These are phyloP conservation scores for Heterobasidion occidentale DNA, from an alignment of 1,284 basidiomycete genomes.

Conservation along the genomic window DNA sequence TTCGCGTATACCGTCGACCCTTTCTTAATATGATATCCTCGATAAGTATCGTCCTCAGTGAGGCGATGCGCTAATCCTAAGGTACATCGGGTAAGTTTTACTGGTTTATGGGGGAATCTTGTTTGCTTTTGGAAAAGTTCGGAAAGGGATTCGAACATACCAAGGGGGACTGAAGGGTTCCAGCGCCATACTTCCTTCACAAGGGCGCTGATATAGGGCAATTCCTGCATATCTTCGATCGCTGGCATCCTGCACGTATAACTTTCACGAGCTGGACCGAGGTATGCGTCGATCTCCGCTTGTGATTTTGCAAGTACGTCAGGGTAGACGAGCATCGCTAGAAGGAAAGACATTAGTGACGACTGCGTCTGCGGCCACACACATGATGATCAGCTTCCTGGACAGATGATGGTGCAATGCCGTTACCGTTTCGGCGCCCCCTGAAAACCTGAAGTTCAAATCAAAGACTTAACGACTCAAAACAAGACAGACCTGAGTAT, in stretches of 20 bases:
- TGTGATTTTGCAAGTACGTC: constrained; percentile 26
- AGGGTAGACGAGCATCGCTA: constrained; percentile 28
- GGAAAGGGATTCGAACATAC: not conserved
- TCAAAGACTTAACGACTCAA: not conserved
- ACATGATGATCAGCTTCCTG: not conserved
- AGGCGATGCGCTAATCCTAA: constrained; percentile 20
- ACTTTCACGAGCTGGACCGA: constrained; percentile 12
- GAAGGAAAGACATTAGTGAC: constrained; percentile 23
- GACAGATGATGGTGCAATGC: not conserved
- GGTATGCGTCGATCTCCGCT: constrained; percentile 26
- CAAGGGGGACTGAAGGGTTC: constrained; percentile 22
- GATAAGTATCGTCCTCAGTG: constrained; percentile 15
- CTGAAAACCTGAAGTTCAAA: constrained; percentile 6
- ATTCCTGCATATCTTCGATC: constrained; percentile 19
- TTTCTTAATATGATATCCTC: constrained; percentile 12
- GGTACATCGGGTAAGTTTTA: not conserved
- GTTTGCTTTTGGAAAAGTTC: too few relatives aligned
- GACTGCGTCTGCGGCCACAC: constrained; percentile 16
- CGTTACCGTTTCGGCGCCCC: constrained; percentile 24
- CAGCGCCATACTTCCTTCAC: constrained; percentile 27
- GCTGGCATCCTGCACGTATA: constrained; percentile 20
- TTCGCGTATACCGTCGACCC: constrained; percentile 27
- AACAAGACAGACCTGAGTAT: constrained; percentile 24
- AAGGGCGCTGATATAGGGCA: constrained; percentile 29
- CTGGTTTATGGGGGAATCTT: too few relatives aligned